Conservation (phyloP, 306 rosid species). For the Canavalia gladiata region DNA sequence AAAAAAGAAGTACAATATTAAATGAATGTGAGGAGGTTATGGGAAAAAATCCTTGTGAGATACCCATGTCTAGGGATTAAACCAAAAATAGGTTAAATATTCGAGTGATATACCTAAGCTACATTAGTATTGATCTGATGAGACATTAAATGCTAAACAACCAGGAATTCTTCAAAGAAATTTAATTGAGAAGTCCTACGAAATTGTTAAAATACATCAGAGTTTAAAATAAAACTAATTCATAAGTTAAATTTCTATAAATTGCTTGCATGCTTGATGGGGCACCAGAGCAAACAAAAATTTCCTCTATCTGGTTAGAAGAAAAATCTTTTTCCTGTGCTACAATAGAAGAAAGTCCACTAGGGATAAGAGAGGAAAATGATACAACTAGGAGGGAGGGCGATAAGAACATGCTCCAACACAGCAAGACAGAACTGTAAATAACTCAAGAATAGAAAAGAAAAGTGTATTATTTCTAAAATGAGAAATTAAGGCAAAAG, state of each 20-base stretch:
- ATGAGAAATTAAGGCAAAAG: too few species aligned
- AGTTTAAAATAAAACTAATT: too few species aligned
- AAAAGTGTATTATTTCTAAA: too few species aligned
- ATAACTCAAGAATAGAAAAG: too few species aligned
- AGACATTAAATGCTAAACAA: constrained; percentile 2
- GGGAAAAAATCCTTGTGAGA: background rate
- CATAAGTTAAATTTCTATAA: background rate
- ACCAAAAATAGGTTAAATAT: constrained; percentile 4
- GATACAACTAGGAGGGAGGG: background rate
- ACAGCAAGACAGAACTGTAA: too few species aligned
- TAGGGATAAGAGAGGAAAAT: constrained; percentile 3
- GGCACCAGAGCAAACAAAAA: background rate
- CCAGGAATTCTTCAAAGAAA: background rate
- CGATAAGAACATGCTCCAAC: too few species aligned
- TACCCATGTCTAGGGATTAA: background rate
- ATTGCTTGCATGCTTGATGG: constrained; percentile 24
- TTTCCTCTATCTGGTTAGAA: background rate
- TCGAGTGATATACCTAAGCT: background rate
- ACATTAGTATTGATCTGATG: constrained; percentile 11
- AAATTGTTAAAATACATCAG: background rate
- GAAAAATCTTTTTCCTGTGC: background rate
- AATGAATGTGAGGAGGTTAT: constrained; percentile 4
- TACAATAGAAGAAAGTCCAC: background rate
- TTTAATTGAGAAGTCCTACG: background rate
- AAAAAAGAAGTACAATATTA: constrained; percentile 3